Evolutionary conservation across 495 filamentous ascomycete species (phyloP).

Genomic region (Penicillium pancosmium): DNA sequence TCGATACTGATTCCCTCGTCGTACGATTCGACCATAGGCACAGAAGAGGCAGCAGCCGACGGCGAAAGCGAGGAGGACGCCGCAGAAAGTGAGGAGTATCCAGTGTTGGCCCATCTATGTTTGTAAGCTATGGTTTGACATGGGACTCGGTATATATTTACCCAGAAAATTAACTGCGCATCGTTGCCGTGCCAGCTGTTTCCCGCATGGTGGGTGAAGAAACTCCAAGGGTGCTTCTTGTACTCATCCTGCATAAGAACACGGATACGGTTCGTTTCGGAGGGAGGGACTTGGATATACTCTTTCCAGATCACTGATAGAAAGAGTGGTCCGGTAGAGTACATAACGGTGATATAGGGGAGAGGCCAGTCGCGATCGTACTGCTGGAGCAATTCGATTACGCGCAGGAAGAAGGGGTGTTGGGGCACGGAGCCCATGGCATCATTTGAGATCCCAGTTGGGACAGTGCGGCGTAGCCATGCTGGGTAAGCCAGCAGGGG

Average conservation of each 20-base stretch:
- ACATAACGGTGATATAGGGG: conserved; percentile 92
- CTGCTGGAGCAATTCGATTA: conserved; percentile 67
- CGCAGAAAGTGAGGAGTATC: conserved; percentile 67
- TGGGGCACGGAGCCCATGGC: conserved; percentile 79
- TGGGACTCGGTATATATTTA: conserved; percentile 28
- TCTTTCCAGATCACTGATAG: conserved; percentile 83
- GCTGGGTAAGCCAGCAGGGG: conserved; percentile 79
- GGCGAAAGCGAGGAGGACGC: conserved; percentile 60
- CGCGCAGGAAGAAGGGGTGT: conserved; percentile 79
- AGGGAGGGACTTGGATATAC: conserved; percentile 55
- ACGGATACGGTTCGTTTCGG: conserved; percentile 48
- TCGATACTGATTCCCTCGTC: too few species aligned
- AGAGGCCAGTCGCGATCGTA: conserved; percentile 79
- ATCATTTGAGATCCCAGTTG: conserved; percentile 88
- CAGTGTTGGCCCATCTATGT: conserved; percentile 70
- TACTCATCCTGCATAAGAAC: conserved; percentile 69
- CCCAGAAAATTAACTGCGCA: conserved; percentile 77
- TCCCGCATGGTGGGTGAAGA: conserved; percentile 76
- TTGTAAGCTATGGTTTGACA: not conserved
- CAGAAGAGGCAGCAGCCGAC: conserved; percentile 61
- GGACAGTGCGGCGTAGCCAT: conserved; percentile 78
- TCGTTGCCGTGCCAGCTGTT: conserved; percentile 79
- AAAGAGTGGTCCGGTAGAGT: conserved; percentile 84
- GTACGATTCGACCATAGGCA: conserved; percentile 42
- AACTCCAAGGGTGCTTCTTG: conserved; percentile 70